Evolutionary conservation across 345 rosid species (phyloP), one percentile per base, ranked within the genome.

Genomic region (Euphorbia peplus): DNA sequence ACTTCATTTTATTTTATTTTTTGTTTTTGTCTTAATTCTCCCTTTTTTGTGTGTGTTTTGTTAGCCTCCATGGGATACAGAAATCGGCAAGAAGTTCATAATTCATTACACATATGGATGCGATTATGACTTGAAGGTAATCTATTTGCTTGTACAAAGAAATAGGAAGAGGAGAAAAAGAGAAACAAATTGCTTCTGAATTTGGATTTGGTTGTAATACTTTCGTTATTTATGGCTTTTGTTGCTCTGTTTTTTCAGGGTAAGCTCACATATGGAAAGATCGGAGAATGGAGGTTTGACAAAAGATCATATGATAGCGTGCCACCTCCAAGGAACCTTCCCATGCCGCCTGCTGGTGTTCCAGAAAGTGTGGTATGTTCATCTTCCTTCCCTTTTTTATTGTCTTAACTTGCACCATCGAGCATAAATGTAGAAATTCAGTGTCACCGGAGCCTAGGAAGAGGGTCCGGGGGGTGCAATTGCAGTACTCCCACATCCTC

Each of bases 61-160:
- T 69, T 83, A 95, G 99, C 99, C 99, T 67, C 99, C 99, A 37
- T 95, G 99, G 99, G 98, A 92, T 81, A 95, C 83, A 70, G 92
- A 88, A 76, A 30, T 92, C 46, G 92, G 91, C 55, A 76, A 83
- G 65, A 92, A 90, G 86, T 87, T 80, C 84, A 92, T 95, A 72
- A 88, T 95, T 66, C 99, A 95, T 78, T 95, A 86, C 77, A 95
- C 98, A 44, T 95, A 92, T 24, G 99, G 99, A 73, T 95, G 98
- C 64, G 98, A 92, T 83, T 95, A 72, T 68, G 85, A 90, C 70
- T 71, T 90, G 98, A 79, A 95, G 97, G 99, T 95, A 82, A 66
- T n/a, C 14, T 46, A n/a, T 2, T 39, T 50, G 57, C 11, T 16
- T n/a, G 65, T 57, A 58, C 26, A 46, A 26, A 13, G 37, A n/a